Conservation (phyloP, 129 eudicot genomes). For the Pulicaria dysenterica region DNA sequence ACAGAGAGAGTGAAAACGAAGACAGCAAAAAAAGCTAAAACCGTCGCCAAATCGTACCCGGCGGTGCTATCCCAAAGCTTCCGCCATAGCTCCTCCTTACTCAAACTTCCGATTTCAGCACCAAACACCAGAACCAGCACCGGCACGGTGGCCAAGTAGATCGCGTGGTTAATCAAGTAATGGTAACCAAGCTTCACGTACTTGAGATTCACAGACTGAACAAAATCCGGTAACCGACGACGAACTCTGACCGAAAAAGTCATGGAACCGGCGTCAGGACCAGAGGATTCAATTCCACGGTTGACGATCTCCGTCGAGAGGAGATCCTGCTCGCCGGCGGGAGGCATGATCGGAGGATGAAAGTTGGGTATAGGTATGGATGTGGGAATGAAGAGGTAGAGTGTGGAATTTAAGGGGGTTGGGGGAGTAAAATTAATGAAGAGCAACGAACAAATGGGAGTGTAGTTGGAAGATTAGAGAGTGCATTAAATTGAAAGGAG, state of each 20-base stretch:
- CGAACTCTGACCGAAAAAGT: slow-evolving; percentile 84
- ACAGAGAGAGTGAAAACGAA: slow-evolving; percentile 71
- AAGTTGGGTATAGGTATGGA: slow-evolving; percentile 14
- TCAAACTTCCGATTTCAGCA: slow-evolving; percentile 78
- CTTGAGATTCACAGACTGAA: slow-evolving; percentile 80
- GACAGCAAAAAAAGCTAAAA: slow-evolving; percentile 71
- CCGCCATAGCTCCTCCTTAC: slow-evolving; percentile 75
- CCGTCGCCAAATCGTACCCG: slow-evolving; percentile 63
- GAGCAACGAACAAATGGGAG: slow-evolving; percentile 31
- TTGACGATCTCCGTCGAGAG: slow-evolving; percentile 89
- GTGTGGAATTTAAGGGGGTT: slow-evolving; percentile 41
- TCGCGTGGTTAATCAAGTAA: slow-evolving; percentile 75
- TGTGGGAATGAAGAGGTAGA: background rate
- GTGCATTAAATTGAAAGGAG: slow-evolving; percentile 38
- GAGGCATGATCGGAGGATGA: slow-evolving; percentile 27
- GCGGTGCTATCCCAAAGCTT: slow-evolving; percentile 71
- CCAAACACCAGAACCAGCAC: slow-evolving; percentile 65
- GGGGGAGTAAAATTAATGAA: slow-evolving; percentile 31
- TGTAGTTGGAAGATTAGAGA: slow-evolving; percentile 29
- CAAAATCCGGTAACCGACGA: slow-evolving; percentile 77
- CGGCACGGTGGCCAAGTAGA: slow-evolving; percentile 79
- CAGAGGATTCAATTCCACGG: slow-evolving; percentile 64
- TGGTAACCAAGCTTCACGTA: slow-evolving; percentile 94
- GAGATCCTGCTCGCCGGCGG: slow-evolving; percentile 66
- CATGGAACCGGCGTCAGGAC: slow-evolving; percentile 84